These are phyloP conservation scores for Zoysia pacifica DNA, from an alignment of 176 grass and related monocot genomes.

Conservation along the genomic window DNA sequence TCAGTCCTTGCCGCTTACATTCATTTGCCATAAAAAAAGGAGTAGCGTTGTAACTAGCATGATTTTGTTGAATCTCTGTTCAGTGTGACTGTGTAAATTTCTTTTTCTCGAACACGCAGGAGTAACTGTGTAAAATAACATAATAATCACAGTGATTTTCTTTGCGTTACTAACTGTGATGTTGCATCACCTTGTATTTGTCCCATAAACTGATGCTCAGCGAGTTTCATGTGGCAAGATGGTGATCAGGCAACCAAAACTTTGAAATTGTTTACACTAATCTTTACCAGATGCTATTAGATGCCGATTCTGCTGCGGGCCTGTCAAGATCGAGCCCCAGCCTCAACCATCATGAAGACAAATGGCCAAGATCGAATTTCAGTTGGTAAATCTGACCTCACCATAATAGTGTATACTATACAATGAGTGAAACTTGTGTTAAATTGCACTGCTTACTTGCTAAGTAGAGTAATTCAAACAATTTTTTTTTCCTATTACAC, in stretches of 20 bases:
- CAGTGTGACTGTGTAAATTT: neutral
- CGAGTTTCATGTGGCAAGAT: neutral
- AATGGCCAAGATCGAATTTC: neutral
- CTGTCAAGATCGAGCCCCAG: conserved; percentile 18
- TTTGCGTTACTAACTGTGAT: neutral
- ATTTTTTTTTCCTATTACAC: neutral
- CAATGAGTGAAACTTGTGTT: conserved; percentile 1
- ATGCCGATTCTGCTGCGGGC: neutral
- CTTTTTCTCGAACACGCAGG: too few species aligned
- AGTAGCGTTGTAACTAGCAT: neutral
- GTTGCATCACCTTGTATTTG: conserved; percentile 28
- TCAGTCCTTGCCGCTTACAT: neutral
- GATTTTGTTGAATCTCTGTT: conserved; percentile 1
- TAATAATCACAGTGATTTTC: neutral
- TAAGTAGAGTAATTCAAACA: neutral
- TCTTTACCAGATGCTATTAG: conserved; percentile 23
- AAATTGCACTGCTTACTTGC: too few species aligned
- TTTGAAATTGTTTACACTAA: neutral
- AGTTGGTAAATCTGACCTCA: neutral
- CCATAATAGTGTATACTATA: neutral
- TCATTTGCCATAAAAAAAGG: neutral
- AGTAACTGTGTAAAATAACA: neutral
- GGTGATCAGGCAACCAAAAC: conserved; percentile 17
- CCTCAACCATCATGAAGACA: conserved; percentile 24
- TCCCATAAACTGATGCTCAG: conserved; percentile 14